Conservation (phyloP, 257 asterid genomes). For the Fraxinus cuspidata region DNA sequence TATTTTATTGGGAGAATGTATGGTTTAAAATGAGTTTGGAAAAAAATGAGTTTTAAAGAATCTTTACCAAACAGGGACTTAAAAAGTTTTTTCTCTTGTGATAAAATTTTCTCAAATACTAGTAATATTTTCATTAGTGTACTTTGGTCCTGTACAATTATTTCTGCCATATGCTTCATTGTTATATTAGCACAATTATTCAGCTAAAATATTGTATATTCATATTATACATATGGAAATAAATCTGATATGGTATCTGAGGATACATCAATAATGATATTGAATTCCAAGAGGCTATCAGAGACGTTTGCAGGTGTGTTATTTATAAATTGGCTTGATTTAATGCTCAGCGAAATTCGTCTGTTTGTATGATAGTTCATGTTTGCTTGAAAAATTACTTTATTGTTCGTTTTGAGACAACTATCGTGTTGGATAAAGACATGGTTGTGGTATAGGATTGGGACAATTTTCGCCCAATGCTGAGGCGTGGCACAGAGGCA, state of each 20-base stretch:
- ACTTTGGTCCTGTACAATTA: not conserved
- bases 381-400: not conserved
- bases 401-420: not conserved
- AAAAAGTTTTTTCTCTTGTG: not conserved
- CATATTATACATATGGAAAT: too few relatives aligned
- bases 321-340: not conserved
- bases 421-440: slow-evolving; percentile 25
- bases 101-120: not conserved
- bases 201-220: not conserved
- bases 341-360: not conserved
- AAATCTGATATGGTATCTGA: not conserved
- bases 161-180: not conserved
- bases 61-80: too few relatives aligned
- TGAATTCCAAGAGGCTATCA: not conserved
- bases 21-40: too few relatives aligned
- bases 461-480: not conserved
- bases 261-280: not conserved
- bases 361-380: not conserved
- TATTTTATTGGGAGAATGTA: too few relatives aligned
- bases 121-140: not conserved
- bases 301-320: not conserved
- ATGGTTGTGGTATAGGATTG: slow-evolving; percentile 1
- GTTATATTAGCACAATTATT: not conserved
- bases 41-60: too few relatives aligned
- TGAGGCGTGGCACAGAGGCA: slow-evolving; percentile 1